Conservation (phyloP, 768 basidiomycete genomes). For the Leucocoprinus leucothites region DNA sequence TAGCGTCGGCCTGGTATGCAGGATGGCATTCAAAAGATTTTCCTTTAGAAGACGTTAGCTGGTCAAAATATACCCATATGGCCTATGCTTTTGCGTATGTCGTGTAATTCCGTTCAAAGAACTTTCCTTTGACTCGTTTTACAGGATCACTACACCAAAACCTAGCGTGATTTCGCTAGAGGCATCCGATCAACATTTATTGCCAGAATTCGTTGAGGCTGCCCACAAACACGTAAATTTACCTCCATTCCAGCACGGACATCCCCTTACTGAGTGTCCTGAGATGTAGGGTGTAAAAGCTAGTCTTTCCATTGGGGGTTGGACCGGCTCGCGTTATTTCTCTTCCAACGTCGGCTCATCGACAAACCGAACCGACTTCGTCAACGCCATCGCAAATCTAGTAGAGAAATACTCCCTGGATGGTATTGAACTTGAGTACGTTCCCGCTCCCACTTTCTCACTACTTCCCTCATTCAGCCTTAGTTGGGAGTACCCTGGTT, state of each 20-base stretch:
- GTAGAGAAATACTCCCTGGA: slow-evolving; percentile 48
- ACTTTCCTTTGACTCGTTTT: slow-evolving; percentile 3
- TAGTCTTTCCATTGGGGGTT: slow-evolving; percentile 62
- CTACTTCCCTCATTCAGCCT: slow-evolving; percentile 1
- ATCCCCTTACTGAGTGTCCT: not conserved
- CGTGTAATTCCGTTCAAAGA: not conserved
- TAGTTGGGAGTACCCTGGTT: slow-evolving; percentile 86
- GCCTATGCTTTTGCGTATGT: slow-evolving; percentile 64
- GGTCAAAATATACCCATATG: slow-evolving; percentile 51
- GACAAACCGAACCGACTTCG: slow-evolving; percentile 55
- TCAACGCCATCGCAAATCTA: slow-evolving; percentile 47
- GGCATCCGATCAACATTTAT: slow-evolving; percentile 40
- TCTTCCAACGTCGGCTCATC: slow-evolving; percentile 54
- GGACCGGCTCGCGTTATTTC: slow-evolving; percentile 62
- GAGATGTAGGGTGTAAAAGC: slow-evolving; percentile 48
- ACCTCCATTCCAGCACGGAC: not conserved
- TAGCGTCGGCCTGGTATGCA: slow-evolving; percentile 46
- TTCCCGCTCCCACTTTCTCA: slow-evolving; percentile 1
- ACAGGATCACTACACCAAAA: slow-evolving; percentile 38
- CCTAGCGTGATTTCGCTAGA: slow-evolving; percentile 29
- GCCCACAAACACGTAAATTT: slow-evolving; percentile 37
- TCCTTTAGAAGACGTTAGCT: slow-evolving; percentile 41
- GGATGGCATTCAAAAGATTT: slow-evolving; percentile 41
- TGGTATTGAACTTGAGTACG: slow-evolving; percentile 68
- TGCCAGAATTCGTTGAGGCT: slow-evolving; percentile 53